Evolutionary conservation across 2,329 filamentous ascomycete genomes (phyloP).

Genomic region (Hortaea sp.): DNA sequence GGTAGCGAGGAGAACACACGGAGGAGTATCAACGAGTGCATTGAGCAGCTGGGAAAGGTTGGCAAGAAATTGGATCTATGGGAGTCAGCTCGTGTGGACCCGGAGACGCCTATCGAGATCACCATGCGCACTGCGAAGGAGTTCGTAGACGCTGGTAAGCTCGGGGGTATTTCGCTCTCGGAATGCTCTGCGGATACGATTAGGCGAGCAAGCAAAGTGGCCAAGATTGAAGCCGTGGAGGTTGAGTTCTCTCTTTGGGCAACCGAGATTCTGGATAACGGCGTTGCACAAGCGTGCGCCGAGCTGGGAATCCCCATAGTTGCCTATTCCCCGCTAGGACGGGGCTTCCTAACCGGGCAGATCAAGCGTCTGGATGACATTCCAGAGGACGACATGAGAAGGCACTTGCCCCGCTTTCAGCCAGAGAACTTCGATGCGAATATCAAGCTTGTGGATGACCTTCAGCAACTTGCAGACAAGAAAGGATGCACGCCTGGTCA

Average conservation of each 20-base stretch:
- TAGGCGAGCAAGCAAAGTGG: slow-evolving; percentile 40
- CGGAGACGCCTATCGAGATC: slow-evolving; percentile 34
- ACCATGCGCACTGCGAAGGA: slow-evolving; percentile 34
- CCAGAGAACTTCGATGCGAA: slow-evolving; percentile 55
- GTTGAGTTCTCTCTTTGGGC: slow-evolving; percentile 50
- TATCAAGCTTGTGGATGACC: slow-evolving; percentile 47
- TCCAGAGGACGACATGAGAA: slow-evolving; percentile 40
- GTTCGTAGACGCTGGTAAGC: slow-evolving; percentile 26
- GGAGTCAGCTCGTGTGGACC: slow-evolving; percentile 37
- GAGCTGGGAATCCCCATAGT: slow-evolving; percentile 59
- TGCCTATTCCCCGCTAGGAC: slow-evolving; percentile 62
- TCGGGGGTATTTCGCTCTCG: slow-evolving; percentile 37
- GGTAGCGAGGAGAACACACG: slow-evolving; percentile 32
- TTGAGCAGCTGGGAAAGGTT: slow-evolving; percentile 32
- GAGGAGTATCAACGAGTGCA: slow-evolving; percentile 36
- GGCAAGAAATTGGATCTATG: slow-evolving; percentile 42
- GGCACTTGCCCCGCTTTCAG: slow-evolving; percentile 48
- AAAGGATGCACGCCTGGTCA: slow-evolving; percentile 44
- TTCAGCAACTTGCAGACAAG: slow-evolving; percentile 48
- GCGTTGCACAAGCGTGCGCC: slow-evolving; percentile 45
- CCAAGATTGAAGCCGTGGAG: slow-evolving; percentile 49
- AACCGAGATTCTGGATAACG: slow-evolving; percentile 49
- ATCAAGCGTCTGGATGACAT: slow-evolving; percentile 46
- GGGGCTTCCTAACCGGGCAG: slow-evolving; percentile 48
- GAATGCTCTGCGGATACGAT: slow-evolving; percentile 39